phyloP scores from a whole-genome alignment of 306 rosid species.

The Cyclanthera cordifolia region DNA sequence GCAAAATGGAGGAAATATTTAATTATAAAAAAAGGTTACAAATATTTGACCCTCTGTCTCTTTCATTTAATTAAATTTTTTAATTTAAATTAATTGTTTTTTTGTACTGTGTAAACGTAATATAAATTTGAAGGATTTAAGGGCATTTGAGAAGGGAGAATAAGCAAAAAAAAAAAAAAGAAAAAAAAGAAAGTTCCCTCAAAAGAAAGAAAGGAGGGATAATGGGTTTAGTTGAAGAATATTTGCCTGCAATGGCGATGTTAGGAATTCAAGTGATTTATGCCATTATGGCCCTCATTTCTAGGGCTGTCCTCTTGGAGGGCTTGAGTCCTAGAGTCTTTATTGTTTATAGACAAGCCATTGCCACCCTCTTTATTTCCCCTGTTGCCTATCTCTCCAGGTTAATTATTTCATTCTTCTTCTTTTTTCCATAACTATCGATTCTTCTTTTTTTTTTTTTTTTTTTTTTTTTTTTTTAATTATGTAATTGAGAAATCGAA shows the following conservation, averaged over 20 bases:
- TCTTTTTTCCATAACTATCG: no score
- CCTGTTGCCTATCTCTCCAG: slow-evolving; percentile 33
- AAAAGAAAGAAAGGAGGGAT: neutral
- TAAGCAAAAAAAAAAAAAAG: no score
- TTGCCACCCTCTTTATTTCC: slow-evolving; percentile 45
- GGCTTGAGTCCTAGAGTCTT: slow-evolving; percentile 57
- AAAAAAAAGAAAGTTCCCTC: neutral
- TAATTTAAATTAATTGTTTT: no score
- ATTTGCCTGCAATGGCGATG: slow-evolving; percentile 42
- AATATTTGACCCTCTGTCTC: no score
- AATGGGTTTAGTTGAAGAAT: slow-evolving; percentile 28
- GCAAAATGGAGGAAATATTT: no score
- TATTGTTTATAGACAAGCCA: slow-evolving; percentile 50
- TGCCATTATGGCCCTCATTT: slow-evolving; percentile 42
- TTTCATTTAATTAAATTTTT: no score
- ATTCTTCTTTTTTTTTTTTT: neutral
- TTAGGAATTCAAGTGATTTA: slow-evolving; percentile 38
- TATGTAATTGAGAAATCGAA: no score
- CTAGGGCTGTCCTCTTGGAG: slow-evolving; percentile 47
- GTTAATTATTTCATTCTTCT: neutral
- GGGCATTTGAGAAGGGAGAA: no score
- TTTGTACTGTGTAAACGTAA: no score
- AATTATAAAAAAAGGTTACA: no score
- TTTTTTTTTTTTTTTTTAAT: no score
- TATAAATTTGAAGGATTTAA: no score